A percentile compares a stretch with the other conserved stretches of the same genome.
Conservation (phyloP, 2,329 filamentous ascomycete species). For the Seiridium unicorne region DNA sequence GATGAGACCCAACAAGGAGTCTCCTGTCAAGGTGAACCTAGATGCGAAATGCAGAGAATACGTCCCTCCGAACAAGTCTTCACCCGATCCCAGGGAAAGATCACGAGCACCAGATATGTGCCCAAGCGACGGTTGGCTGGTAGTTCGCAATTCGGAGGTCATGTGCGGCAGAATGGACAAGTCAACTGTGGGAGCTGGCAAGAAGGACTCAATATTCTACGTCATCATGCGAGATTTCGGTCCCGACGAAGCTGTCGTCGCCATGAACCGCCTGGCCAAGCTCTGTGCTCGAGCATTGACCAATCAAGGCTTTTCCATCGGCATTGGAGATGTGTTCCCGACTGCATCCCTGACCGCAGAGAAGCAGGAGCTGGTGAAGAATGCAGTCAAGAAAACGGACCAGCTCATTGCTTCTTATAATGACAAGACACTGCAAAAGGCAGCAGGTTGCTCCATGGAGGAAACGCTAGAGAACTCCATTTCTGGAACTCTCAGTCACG, state of each 20-base stretch:
- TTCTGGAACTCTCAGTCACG: constrained; percentile 86
- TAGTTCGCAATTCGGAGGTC: constrained; percentile 92
- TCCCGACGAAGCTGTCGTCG: constrained; percentile 79
- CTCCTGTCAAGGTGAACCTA: constrained; percentile 81
- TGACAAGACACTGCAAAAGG: constrained; percentile 77
- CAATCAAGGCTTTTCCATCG: constrained; percentile 93
- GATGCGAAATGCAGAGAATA: constrained; percentile 91
- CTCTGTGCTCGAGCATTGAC: constrained; percentile 85
- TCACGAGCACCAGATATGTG: constrained; percentile 66
- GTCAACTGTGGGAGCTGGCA: constrained; percentile 91
- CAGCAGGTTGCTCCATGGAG: constrained; percentile 86
- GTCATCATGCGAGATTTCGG: constrained; percentile 95
- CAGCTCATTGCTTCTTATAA: constrained; percentile 81
- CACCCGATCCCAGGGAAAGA: constrained; percentile 45
- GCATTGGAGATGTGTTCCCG: constrained; percentile 91
- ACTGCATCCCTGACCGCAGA: constrained; percentile 66
- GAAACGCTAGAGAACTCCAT: constrained; percentile 88
- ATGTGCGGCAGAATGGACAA: constrained; percentile 99
- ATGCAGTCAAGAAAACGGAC: constrained; percentile 79
- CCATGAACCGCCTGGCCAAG: constrained; percentile 92
- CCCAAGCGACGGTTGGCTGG: constrained; percentile 84
- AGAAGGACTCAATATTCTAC: constrained; percentile 98
- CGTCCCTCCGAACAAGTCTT: constrained; percentile 42
- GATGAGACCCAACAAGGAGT: constrained; percentile 84
- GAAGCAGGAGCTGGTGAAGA: constrained; percentile 74